phyloP scores from a whole-genome alignment of 139 green algal genomes.

The Haematococcus sp. region DNA sequence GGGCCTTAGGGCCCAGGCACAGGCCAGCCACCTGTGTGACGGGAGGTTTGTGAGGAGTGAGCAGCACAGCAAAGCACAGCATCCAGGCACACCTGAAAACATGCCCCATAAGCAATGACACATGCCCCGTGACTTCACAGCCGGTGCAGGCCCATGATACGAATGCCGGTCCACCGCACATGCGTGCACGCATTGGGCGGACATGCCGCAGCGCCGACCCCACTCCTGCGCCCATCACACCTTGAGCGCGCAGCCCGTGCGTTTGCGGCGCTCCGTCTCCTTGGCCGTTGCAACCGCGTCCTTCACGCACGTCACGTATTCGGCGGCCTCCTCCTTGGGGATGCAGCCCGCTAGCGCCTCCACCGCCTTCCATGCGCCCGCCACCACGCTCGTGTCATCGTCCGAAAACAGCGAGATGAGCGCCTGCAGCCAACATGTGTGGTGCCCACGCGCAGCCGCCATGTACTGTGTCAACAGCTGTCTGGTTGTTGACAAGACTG shows the following conservation, averaged over 20 bases:
- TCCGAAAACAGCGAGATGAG: slow-evolving; percentile 66
- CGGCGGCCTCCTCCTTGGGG: slow-evolving; percentile 81
- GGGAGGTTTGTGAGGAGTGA: too few species aligned
- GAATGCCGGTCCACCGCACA: too few species aligned
- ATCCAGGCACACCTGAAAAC: too few species aligned
- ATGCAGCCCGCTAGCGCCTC: slow-evolving; percentile 68
- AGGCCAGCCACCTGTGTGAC: slow-evolving; percentile 73
- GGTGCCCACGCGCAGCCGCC: too few species aligned
- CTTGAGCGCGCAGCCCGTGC: slow-evolving; percentile 29
- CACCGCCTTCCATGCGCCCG: slow-evolving; percentile 72
- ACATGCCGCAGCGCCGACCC: neutral
- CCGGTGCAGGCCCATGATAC: too few species aligned
- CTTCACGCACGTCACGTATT: slow-evolving; percentile 53
- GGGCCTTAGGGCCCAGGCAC: slow-evolving; percentile 77
- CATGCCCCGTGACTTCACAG: too few species aligned
- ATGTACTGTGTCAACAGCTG: too few species aligned
- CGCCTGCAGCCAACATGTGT: slow-evolving; percentile 31
- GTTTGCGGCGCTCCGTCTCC: slow-evolving; percentile 80
- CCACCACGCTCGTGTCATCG: slow-evolving; percentile 48
- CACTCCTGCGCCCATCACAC: neutral
- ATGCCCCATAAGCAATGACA: too few species aligned
- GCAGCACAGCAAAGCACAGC: too few species aligned
- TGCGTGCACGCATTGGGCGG: too few species aligned
- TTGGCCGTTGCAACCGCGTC: slow-evolving; percentile 49
- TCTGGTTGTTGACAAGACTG: too few species aligned